These are phyloP conservation scores for Afroboletus lepidellus DNA, from an alignment of 1,284 basidiomycete species.

Conservation along the genomic window DNA sequence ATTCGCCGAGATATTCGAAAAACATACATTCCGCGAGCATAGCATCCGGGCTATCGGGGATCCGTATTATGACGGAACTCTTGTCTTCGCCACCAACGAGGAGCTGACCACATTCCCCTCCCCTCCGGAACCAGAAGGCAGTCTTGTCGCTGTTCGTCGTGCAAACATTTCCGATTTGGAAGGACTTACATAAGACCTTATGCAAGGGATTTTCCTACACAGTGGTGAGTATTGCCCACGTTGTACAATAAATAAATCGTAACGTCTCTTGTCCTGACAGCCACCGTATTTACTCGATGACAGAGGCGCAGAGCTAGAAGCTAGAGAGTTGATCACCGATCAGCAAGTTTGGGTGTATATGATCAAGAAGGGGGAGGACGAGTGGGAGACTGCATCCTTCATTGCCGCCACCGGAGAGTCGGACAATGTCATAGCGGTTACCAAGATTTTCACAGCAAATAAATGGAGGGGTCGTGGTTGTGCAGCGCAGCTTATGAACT, in stretches of 20 bases:
- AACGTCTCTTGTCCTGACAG: slow-evolving; percentile 31
- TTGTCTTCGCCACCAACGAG: slow-evolving; percentile 50
- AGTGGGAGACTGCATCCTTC: slow-evolving; percentile 55
- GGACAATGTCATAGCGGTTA: slow-evolving; percentile 42
- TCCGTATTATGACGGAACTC: slow-evolving; percentile 62
- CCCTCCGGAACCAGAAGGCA: slow-evolving; percentile 17
- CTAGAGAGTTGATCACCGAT: slow-evolving; percentile 45
- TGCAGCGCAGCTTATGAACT: slow-evolving; percentile 44
- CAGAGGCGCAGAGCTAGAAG: slow-evolving; percentile 49
- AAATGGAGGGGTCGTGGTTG: slow-evolving; percentile 42
- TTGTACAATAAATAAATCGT: neutral
- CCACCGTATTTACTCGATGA: slow-evolving; percentile 51
- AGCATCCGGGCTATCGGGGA: slow-evolving; percentile 30
- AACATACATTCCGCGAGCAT: slow-evolving; percentile 39
- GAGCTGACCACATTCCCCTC: slow-evolving; percentile 40
- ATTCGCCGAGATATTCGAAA: slow-evolving; percentile 51
- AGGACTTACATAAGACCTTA: slow-evolving; percentile 44
- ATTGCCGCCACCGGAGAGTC: slow-evolving; percentile 51
- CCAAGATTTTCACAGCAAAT: slow-evolving; percentile 49
- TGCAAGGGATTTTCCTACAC: slow-evolving; percentile 56
- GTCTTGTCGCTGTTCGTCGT: slow-evolving; percentile 40
- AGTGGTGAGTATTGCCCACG: slow-evolving; percentile 44
- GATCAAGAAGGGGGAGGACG: slow-evolving; percentile 29
- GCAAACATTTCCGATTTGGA: slow-evolving; percentile 44
- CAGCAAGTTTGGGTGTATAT: slow-evolving; percentile 62